Conservation (phyloP, 257 asterid species). For the Thymus mandschuricus region DNA sequence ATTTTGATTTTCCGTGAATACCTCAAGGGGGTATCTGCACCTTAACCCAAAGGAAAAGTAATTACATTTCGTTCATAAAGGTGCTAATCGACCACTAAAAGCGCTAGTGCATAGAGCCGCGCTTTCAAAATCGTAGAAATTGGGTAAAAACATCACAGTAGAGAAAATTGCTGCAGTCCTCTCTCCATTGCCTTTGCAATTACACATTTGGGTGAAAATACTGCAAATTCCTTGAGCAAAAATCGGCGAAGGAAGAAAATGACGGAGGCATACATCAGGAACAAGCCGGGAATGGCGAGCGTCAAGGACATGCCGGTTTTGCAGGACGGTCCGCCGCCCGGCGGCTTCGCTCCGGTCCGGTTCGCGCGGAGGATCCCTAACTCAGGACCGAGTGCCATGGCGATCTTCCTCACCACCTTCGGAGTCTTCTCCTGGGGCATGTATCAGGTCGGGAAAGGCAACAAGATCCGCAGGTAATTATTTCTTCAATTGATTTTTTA, state of each 20-base stretch:
- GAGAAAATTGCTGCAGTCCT: conserved; percentile 14
- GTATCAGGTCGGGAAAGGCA: conserved; percentile 94
- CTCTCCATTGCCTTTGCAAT: conserved; percentile 2
- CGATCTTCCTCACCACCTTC: conserved; percentile 75
- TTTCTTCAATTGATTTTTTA: not conserved
- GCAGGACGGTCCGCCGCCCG: conserved; percentile 98
- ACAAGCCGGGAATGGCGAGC: conserved; percentile 87
- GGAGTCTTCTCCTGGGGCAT: conserved; percentile 93
- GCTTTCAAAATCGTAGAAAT: not conserved
- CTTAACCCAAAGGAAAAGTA: too few species aligned
- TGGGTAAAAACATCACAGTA: conserved; percentile 19
- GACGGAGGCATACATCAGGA: conserved; percentile 90
- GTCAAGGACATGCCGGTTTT: conserved; percentile 92
- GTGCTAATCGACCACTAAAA: not conserved
- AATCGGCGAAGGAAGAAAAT: conserved; percentile 36
- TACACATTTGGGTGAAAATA: not conserved
- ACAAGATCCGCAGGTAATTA: conserved; percentile 87
- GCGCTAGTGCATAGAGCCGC: not conserved
- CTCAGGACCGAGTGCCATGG: conserved; percentile 82
- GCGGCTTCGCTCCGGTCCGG: conserved; percentile 93
- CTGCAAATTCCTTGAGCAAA: not conserved
- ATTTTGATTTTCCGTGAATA: too few species aligned
- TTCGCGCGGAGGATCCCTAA: conserved; percentile 85
- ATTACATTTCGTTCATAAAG: too few species aligned
- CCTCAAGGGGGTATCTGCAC: too few species aligned